A percentile compares a stretch with the other conserved stretches of the same genome.
phyloP scores from a whole-genome alignment of 2,329 filamentous ascomycete genomes.

The Penicillium crustosum region DNA sequence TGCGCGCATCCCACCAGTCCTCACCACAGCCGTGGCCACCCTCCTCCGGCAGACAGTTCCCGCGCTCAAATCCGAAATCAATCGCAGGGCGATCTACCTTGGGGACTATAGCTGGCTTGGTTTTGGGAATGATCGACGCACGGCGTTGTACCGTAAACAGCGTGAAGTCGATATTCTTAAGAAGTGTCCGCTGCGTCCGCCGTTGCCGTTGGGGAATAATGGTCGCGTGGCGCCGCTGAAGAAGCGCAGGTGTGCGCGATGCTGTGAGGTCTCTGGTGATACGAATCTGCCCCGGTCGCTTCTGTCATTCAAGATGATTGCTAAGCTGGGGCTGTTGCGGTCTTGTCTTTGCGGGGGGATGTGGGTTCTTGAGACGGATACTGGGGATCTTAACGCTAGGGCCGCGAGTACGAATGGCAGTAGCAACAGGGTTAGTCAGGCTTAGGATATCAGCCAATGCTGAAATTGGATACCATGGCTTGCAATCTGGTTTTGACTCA shows the following conservation, averaged over 20 bases:
- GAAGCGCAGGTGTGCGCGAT: constrained; percentile 58
- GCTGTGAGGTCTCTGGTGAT: constrained; percentile 66
- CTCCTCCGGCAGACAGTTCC: constrained; percentile 54
- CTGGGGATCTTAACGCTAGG: background rate
- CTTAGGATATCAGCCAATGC: background rate
- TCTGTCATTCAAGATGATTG: constrained; percentile 39
- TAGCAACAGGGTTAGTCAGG: background rate
- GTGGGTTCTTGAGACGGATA: constrained; percentile 38
- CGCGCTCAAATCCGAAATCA: constrained; percentile 58
- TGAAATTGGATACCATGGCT: background rate
- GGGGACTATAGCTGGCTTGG: constrained; percentile 70
- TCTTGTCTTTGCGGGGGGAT: constrained; percentile 44
- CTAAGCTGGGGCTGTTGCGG: constrained; percentile 38
- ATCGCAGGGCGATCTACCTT: constrained; percentile 70
- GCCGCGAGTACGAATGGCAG: background rate
- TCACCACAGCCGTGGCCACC: constrained; percentile 50
- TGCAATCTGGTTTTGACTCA: background rate
- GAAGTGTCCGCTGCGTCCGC: constrained; percentile 43
- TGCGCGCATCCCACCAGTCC: constrained; percentile 52
- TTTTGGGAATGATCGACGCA: constrained; percentile 58
- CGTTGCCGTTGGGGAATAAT: constrained; percentile 11
- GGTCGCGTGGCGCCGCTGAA: constrained; percentile 12
- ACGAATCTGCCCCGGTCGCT: constrained; percentile 42
- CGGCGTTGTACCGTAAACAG: constrained; percentile 60
- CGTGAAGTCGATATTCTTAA: constrained; percentile 60